Evolutionary conservation across 2,329 filamentous ascomycete genomes (phyloP).

Genomic region (Fusarium musae): DNA sequence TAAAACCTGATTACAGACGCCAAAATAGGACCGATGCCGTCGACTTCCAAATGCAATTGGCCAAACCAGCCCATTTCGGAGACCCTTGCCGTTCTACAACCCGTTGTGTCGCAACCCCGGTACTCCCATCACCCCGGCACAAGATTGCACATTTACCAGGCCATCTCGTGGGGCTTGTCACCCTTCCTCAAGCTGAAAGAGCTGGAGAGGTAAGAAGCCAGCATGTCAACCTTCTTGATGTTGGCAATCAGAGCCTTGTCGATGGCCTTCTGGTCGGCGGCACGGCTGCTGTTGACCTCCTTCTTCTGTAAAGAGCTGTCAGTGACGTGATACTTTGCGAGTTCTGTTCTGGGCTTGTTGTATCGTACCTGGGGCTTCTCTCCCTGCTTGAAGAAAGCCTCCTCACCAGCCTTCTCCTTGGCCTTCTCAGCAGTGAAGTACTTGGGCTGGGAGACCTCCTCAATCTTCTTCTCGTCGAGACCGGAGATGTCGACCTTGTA

Average conservation of each 20-base stretch:
- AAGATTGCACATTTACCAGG: constrained; percentile 77
- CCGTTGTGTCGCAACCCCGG: constrained; percentile 49
- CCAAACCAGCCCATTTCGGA: constrained; percentile 67
- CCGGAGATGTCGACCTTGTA: constrained; percentile 85
- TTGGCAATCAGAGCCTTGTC: constrained; percentile 94
- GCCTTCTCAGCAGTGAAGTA: constrained; percentile 98
- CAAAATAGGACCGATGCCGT: constrained; percentile 73
- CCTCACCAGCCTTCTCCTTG: constrained; percentile 95
- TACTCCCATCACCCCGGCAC: constrained; percentile 44
- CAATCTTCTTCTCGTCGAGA: constrained; percentile 90
- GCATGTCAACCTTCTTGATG: constrained; percentile 98
- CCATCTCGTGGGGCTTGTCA: constrained; percentile 99
- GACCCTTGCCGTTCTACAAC: constrained; percentile 60
- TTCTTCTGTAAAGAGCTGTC: constrained; percentile 79
- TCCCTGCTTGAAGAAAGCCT: constrained; percentile 99
- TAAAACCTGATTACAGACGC: constrained; percentile 75
- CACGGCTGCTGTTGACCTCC: constrained; percentile 89
- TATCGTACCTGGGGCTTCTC: constrained; percentile 92
- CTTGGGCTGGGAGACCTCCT: constrained; percentile 77
- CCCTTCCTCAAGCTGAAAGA: constrained; percentile 99
- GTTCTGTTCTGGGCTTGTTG: neutral
- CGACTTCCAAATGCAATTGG: constrained; percentile 74
- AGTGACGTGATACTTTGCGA: constrained; percentile 29
- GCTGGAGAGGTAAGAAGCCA: constrained; percentile 91
- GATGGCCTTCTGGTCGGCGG: constrained; percentile 97